phyloP scores from a whole-genome alignment of 2,329 filamentous ascomycete genomes.

The Pseudomassariella vexata region DNA sequence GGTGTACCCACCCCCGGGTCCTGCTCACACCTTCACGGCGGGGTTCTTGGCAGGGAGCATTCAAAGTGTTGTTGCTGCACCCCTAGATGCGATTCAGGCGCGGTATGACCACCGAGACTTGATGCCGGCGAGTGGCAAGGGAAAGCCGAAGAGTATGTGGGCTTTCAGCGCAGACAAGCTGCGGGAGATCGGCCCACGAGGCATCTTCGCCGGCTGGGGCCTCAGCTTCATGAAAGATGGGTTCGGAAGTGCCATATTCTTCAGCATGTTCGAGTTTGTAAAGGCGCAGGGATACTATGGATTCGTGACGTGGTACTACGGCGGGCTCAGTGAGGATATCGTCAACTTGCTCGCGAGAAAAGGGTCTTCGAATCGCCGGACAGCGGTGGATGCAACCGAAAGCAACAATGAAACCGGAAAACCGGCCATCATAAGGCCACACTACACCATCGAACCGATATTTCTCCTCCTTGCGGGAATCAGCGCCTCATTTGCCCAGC shows the following conservation, averaged over 20 bases:
- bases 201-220: slow-evolving; percentile 69
- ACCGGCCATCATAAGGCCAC: slow-evolving; percentile 57
- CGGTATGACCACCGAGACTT: slow-evolving; percentile 58
- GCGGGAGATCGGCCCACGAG: slow-evolving; percentile 64
- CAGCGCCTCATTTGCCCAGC: slow-evolving; percentile 62
- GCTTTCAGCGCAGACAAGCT: slow-evolving; percentile 62
- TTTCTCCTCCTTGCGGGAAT: slow-evolving; percentile 67
- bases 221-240: slow-evolving; percentile 65
- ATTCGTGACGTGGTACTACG: slow-evolving; percentile 67
- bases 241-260: slow-evolving; percentile 65
- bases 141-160: slow-evolving; percentile 62
- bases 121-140: slow-evolving; percentile 32
- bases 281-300: slow-evolving; percentile 69
- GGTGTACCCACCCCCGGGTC: slow-evolving; percentile 64
- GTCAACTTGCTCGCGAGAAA: slow-evolving; percentile 44
- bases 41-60: slow-evolving; percentile 64
- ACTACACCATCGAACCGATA: slow-evolving; percentile 68
- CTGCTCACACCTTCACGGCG: slow-evolving; percentile 59
- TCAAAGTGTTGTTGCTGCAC: slow-evolving; percentile 67
- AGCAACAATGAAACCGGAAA: slow-evolving; percentile 16
- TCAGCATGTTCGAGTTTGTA: slow-evolving; percentile 69
- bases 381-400: slow-evolving; percentile 12
- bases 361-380: slow-evolving; percentile 26
- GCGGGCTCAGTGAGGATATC: slow-evolving; percentile 46
- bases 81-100: slow-evolving; percentile 69